Conservation (phyloP, 257 asterid species). For the Apocynum venetum region DNA sequence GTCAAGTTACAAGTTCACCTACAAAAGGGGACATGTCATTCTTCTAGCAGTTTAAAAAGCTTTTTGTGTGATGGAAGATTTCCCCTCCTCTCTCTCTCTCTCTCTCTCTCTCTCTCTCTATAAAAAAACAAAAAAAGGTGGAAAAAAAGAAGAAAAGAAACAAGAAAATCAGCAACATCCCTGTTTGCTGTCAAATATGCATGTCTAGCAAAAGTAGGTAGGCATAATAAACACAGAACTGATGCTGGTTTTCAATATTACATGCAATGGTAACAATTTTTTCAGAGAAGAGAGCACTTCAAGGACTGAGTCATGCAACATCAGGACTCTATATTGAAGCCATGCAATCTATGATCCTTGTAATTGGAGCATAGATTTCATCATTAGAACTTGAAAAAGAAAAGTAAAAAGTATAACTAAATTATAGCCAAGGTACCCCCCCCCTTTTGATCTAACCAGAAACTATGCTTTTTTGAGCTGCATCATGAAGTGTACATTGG, state of each 20-base stretch:
- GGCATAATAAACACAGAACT: background rate
- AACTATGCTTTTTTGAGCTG: background rate
- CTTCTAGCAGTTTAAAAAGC: too few relatives aligned
- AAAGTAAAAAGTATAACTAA: background rate
- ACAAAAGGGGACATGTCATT: too few relatives aligned
- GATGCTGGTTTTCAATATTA: background rate
- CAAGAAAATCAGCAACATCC: too few relatives aligned
- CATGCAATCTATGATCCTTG: background rate
- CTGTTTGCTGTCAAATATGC: background rate
- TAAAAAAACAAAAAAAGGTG: too few relatives aligned
- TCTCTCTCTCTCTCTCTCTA: too few relatives aligned
- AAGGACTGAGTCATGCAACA: background rate
- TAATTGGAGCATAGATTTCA: background rate
- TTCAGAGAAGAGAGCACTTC: background rate
- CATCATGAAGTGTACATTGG: constrained; percentile 35
- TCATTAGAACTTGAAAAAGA: background rate
- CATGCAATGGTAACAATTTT: background rate
- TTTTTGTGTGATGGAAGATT: too few relatives aligned
- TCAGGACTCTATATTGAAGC: background rate
- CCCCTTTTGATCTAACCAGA: background rate
- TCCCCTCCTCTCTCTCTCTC: too few relatives aligned
- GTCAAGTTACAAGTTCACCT: too few relatives aligned
- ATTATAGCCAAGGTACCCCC: background rate
- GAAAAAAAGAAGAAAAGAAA: too few relatives aligned
- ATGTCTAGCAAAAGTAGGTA: background rate